A percentile compares a stretch with the other conserved stretches of the same genome.
Conservation (phyloP, 2,329 filamentous ascomycete genomes). For the Cadophora sp. region DNA sequence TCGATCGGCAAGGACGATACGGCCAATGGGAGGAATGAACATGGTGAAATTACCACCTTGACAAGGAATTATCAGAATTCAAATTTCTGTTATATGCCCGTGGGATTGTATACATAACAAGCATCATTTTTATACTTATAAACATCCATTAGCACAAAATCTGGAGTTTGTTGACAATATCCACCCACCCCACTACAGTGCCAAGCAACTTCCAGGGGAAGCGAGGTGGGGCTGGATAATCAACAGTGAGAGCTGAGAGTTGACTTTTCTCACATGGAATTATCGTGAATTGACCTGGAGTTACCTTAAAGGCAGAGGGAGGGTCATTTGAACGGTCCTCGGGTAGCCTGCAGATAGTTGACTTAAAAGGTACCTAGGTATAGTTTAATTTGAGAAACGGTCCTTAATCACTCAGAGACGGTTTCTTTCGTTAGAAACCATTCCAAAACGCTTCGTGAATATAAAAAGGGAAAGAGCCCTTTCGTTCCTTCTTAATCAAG, state of each 20-base stretch:
- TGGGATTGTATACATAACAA: neutral
- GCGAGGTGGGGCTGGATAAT: neutral
- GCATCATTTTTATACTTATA: neutral
- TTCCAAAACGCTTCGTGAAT: too few relatives aligned
- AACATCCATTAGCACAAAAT: too few relatives aligned
- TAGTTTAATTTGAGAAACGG: too few relatives aligned
- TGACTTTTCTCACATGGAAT: constrained; percentile 56
- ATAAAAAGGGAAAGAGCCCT: too few relatives aligned
- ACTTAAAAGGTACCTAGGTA: too few relatives aligned
- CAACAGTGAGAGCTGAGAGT: neutral
- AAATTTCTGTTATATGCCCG: neutral
- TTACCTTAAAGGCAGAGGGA: too few relatives aligned
- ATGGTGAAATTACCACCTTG: neutral
- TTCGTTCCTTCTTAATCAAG: too few relatives aligned
- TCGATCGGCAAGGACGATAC: constrained; percentile 18
- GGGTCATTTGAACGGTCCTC: too few relatives aligned
- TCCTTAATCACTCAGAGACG: too few relatives aligned
- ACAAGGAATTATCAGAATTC: neutral
- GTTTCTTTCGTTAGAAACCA: too few relatives aligned
- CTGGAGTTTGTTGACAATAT: neutral
- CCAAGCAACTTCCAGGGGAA: constrained; percentile 6
- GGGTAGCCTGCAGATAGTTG: too few relatives aligned
- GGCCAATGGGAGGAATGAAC: neutral
- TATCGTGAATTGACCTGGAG: too few relatives aligned
- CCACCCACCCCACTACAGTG: neutral